Conservation (phyloP, 1,284 basidiomycete genomes). For the Naganishia liquefaciens region DNA sequence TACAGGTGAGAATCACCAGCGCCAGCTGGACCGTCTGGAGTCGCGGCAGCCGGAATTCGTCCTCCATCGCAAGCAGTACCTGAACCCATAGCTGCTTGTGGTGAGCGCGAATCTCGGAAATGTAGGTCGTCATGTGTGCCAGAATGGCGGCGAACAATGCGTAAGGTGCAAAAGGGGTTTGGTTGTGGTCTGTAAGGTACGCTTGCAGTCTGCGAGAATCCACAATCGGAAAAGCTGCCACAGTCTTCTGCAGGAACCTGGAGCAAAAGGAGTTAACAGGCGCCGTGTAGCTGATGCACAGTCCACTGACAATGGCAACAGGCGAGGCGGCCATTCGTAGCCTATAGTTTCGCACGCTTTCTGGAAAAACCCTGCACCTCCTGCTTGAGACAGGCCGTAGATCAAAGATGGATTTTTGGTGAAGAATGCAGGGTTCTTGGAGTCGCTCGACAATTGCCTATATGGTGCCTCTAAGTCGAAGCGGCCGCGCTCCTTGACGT, state of each 20-base stretch:
- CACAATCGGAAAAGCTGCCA: slow-evolving; percentile 46
- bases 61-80: slow-evolving; percentile 42
- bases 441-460: slow-evolving; percentile 44
- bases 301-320: slow-evolving; percentile 28
- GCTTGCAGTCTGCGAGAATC: slow-evolving; percentile 35
- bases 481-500: slow-evolving; percentile 7
- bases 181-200: slow-evolving; percentile 21
- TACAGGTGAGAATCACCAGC: slow-evolving; percentile 39
- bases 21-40: slow-evolving; percentile 45
- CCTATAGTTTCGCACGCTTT: slow-evolving; percentile 20
- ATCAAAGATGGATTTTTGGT: slow-evolving; percentile 41
- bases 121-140: slow-evolving; percentile 42
- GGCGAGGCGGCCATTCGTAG: slow-evolving; percentile 24
- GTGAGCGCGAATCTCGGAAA: slow-evolving; percentile 38
- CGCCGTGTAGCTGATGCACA: slow-evolving; percentile 20
- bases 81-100: slow-evolving; percentile 44
- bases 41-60: slow-evolving; percentile 47
- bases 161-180: slow-evolving; percentile 38
- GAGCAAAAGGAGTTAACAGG: neutral
- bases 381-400: slow-evolving; percentile 38
- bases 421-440: slow-evolving; percentile 42
- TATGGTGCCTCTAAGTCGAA: slow-evolving; percentile 35
- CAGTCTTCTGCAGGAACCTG: slow-evolving; percentile 36
- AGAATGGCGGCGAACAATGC: slow-evolving; percentile 44
- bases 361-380: slow-evolving; percentile 18